These are phyloP conservation scores for Paraconiothyrium brasiliense DNA, from an alignment of 2,329 filamentous ascomycete genomes.

Conservation along the genomic window DNA sequence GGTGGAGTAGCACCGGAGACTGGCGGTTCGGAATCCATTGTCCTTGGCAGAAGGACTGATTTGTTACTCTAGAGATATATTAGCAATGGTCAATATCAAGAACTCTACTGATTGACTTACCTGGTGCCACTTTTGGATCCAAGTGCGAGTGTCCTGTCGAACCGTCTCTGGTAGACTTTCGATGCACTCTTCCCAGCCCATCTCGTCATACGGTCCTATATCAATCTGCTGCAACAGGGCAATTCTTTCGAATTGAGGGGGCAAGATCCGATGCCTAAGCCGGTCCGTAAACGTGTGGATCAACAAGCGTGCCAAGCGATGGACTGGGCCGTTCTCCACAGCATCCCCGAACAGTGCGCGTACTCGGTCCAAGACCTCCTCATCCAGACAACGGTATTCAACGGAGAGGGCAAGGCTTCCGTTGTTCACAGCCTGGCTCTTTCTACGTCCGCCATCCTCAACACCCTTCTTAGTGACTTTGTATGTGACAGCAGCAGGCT, in stretches of 20 bases:
- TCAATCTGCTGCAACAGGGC: slow-evolving; percentile 63
- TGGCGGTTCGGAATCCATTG: slow-evolving; percentile 11
- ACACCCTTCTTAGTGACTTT: slow-evolving; percentile 70
- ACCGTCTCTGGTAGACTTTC: slow-evolving; percentile 58
- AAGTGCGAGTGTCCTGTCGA: slow-evolving; percentile 57
- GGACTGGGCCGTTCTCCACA: slow-evolving; percentile 59
- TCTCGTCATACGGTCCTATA: slow-evolving; percentile 60
- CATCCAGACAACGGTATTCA: slow-evolving; percentile 78
- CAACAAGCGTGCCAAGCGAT: slow-evolving; percentile 60
- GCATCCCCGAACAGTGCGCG: slow-evolving; percentile 57
- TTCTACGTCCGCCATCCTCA: slow-evolving; percentile 33
- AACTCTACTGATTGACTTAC: slow-evolving; percentile 44
- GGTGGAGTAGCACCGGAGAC: slow-evolving; percentile 30
- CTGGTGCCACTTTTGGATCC: slow-evolving; percentile 67
- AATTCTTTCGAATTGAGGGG: slow-evolving; percentile 62
- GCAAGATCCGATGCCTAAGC: slow-evolving; percentile 57
- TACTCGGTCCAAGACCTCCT: slow-evolving; percentile 69
- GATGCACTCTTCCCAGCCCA: slow-evolving; percentile 64
- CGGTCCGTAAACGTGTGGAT: slow-evolving; percentile 60
- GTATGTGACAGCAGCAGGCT: slow-evolving; percentile 83
- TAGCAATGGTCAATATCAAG: slow-evolving; percentile 21
- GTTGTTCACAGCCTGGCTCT: slow-evolving; percentile 42
- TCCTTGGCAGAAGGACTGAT: slow-evolving; percentile 32
- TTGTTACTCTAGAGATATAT: slow-evolving; percentile 35
- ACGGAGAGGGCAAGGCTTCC: slow-evolving; percentile 71